These are phyloP conservation scores for Candida piceae DNA, from an alignment of 805 yeast species.

Conservation along the genomic window DNA sequence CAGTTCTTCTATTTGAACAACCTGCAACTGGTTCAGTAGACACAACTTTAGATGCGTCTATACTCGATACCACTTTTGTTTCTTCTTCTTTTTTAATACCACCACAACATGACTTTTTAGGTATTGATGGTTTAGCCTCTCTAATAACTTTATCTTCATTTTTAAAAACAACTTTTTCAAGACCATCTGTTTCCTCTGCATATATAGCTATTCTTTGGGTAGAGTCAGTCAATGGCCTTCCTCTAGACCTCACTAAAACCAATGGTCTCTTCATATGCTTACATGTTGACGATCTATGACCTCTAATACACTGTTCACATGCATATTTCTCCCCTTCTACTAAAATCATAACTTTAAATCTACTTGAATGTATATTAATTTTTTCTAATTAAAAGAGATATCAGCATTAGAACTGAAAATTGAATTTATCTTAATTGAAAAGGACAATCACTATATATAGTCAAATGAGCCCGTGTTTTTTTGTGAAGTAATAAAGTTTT, in stretches of 20 bases:
- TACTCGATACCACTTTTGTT: too few relatives aligned
- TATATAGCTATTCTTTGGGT: slow-evolving; percentile 56
- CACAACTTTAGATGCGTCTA: neutral
- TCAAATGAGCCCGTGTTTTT: too few relatives aligned
- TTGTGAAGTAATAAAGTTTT: too few relatives aligned
- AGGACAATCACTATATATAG: too few relatives aligned
- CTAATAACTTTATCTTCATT: too few relatives aligned
- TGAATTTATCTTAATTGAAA: too few relatives aligned
- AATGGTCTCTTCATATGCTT: slow-evolving; percentile 75
- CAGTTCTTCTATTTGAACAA: slow-evolving; percentile 6
- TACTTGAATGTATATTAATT: neutral
- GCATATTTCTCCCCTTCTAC: slow-evolving; percentile 78
- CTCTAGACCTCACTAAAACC: slow-evolving; percentile 84
- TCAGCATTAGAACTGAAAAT: too few relatives aligned
- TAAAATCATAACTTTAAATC: slow-evolving; percentile 50
- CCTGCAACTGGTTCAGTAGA: neutral
- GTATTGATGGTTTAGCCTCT: neutral
- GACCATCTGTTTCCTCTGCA: slow-evolving; percentile 33
- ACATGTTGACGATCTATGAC: slow-evolving; percentile 87
- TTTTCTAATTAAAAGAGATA: too few relatives aligned
- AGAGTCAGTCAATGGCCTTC: slow-evolving; percentile 68
- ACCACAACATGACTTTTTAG: slow-evolving; percentile 6
- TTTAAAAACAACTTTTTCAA: neutral
- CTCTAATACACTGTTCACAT: slow-evolving; percentile 83
- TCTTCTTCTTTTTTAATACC: too few relatives aligned